Evolutionary conservation across 768 basidiomycete genomes (phyloP), one percentile per base, ranked within the genome.

Genomic region (Naematelia aurantialba): DNA sequence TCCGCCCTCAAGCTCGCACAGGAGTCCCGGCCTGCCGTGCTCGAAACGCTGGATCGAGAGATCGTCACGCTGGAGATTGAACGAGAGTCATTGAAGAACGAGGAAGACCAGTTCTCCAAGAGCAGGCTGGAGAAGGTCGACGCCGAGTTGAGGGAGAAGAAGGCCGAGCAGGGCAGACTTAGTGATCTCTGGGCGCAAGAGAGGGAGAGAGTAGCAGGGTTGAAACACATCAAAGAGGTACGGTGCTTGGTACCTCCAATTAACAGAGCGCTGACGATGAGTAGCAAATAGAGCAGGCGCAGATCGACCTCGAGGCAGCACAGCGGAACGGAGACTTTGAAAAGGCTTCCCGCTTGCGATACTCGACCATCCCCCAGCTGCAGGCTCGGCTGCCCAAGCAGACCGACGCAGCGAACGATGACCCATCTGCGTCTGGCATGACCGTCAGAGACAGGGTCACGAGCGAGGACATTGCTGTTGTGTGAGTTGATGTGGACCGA

Each of bases 301-400:
- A 90, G 70, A 82, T 89, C 64, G 84, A 89, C 59, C 83, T 94
- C 11, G 91, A 94, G 59, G 87, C 89, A 25, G 88, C 89, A 0
- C 91, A 92, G 72, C 84, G 91, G 5, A 85, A 89, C 69, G 91
- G 90, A n/a, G 84, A 89, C 57, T 93, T 83, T 66, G 91, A 93
- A 66, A 79, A 81, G 22, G 91, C 91, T 0, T 89, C 87, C 1
- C 84, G 85, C n/a, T 80, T 96, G 60, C 84, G 90, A 26, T 93
- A 87, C 73, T 81, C 87, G 2, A 86, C 85, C 13, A 96, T 96
- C 59, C 91, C 91, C 0, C 87, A 89, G 26, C 79, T 93, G 13
- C 85, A 88, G 71, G 76, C 74, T 21, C 85, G 86, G 77, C 82
- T 91, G 11, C 91, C 89, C 0, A 79, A 79, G 39, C 72, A 71